Conservation (phyloP, 495 filamentous ascomycete genomes). For the Daldinia childiae region DNA sequence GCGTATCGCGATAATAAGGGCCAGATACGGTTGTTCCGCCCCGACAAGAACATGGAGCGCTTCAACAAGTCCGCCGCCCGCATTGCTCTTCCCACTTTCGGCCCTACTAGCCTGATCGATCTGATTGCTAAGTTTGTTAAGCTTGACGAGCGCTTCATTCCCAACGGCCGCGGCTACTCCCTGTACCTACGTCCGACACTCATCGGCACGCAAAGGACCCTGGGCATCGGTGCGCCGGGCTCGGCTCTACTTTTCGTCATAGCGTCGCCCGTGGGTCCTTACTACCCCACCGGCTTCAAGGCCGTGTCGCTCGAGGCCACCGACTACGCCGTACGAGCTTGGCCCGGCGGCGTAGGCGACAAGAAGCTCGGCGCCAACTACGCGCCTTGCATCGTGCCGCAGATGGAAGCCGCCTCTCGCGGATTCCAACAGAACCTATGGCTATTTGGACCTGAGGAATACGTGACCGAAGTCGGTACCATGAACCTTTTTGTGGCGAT, state of each 20-base stretch:
- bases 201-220: conserved; percentile 93
- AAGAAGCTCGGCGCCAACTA: conserved; percentile 99
- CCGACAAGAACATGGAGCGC: conserved; percentile 93
- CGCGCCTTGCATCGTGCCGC: conserved; percentile 93
- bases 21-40: conserved; percentile 86
- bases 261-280: conserved; percentile 95
- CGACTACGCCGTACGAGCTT: conserved; percentile 93
- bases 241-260: conserved; percentile 93
- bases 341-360: conserved; percentile 96
- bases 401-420: conserved; percentile 84
- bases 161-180: conserved; percentile 83
- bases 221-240: conserved; percentile 90
- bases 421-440: conserved; percentile 99
- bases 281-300: conserved; percentile 98
- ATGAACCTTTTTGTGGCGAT: conserved; percentile 96
- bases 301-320: conserved; percentile 93
- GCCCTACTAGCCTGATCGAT: conserved; percentile 73
- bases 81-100: conserved; percentile 90
- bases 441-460: conserved; percentile 94
- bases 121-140: conserved; percentile 81
- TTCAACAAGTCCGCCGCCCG: conserved; percentile 88
- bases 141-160: conserved; percentile 89
- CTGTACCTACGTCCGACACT: conserved; percentile 95
- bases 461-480: conserved; percentile 93
- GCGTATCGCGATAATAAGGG: conserved; percentile 86